phyloP scores from a whole-genome alignment of 2,329 filamentous ascomycete species.

The Cylindrodendrum hubeiense region DNA sequence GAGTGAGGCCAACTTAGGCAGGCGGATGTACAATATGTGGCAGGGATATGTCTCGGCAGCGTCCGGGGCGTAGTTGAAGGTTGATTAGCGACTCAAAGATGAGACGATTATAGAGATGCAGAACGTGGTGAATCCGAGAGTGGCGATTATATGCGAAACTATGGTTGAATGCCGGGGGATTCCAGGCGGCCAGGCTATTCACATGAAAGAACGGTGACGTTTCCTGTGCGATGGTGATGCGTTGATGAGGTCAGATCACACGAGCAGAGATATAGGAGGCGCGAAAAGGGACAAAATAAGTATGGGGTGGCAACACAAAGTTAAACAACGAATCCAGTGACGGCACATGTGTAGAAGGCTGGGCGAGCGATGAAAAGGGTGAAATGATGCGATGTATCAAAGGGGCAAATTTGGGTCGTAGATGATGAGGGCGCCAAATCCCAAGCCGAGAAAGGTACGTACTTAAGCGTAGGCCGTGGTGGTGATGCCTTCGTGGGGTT shows the following conservation, averaged over 20 bases:
- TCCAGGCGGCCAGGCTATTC: background rate
- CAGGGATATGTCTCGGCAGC: background rate
- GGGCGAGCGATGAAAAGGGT: background rate
- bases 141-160: background rate
- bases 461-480: background rate
- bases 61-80: background rate
- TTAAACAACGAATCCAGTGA: background rate
- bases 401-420: conserved; percentile 9
- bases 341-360: no score
- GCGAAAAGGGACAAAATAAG: background rate
- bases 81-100: no score
- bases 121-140: background rate
- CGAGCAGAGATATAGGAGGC: background rate
- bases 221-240: background rate
- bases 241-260: background rate
- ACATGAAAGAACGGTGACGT: background rate
- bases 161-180: background rate
- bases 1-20: background rate
- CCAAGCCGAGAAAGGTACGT: conserved; percentile 4
- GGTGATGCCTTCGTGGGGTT: conserved; percentile 2
- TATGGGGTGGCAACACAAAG: background rate
- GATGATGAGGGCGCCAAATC: background rate
- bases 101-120: background rate
- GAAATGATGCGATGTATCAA: conserved; percentile 13
- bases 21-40: background rate